phyloP scores from a whole-genome alignment of 345 rosid genomes.

The Gossypium mustelinum region DNA sequence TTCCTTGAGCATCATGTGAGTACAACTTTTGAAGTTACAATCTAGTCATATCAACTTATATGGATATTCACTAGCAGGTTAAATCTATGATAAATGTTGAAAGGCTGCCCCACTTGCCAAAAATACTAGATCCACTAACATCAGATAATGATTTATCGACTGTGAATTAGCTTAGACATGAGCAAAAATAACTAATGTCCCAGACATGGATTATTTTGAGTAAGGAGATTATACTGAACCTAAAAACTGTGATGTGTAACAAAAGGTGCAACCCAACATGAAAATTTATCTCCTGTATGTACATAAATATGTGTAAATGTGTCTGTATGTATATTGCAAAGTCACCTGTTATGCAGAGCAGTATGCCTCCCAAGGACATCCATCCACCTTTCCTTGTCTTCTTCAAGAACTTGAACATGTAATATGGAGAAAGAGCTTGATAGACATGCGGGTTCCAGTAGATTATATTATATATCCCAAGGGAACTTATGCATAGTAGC shows the following conservation, averaged over 20 bases:
- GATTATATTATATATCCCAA: conserved; percentile 85
- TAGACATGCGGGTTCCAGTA: conserved; percentile 83
- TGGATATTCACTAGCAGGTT: not conserved
- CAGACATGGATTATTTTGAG: not conserved
- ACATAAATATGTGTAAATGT: not conserved
- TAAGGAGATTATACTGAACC: not conserved
- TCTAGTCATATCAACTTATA: not conserved
- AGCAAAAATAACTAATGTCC: not conserved
- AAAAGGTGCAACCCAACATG: not conserved
- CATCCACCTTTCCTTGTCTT: conserved; percentile 92
- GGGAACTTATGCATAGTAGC: conserved; percentile 85
- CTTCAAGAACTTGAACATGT: conserved; percentile 96
- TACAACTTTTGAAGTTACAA: not conserved
- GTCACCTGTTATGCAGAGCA: conserved; percentile 92
- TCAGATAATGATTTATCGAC: no score
- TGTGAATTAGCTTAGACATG: not conserved
- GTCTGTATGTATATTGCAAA: not conserved
- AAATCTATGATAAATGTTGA: not conserved
- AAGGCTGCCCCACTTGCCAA: conserved; percentile 4
- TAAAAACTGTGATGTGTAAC: not conserved
- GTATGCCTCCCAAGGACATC: conserved; percentile 98
- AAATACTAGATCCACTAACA: not conserved
- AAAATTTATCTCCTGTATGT: not conserved
- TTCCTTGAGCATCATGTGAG: not conserved
- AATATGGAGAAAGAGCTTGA: conserved; percentile 89